phyloP scores from a whole-genome alignment of 352 stramenopile genomes.

The Phytophthora nicotianae region DNA sequence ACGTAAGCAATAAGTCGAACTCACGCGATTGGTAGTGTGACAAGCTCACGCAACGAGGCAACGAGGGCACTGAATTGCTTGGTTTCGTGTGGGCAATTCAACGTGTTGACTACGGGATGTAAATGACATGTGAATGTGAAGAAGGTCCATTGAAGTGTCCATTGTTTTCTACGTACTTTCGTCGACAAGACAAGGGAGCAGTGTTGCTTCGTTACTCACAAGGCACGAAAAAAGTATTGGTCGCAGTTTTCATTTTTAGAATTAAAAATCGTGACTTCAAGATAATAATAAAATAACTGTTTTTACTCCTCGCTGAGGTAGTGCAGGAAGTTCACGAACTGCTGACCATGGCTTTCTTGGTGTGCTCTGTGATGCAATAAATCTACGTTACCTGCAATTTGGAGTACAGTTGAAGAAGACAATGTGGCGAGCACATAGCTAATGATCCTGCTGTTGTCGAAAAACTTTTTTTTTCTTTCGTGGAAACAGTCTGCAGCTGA shows the following conservation, averaged over 20 bases:
- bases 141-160: neutral
- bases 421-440: neutral
- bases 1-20: neutral
- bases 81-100: constrained; percentile 19
- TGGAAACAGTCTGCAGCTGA: constrained; percentile 3
- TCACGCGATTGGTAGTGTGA: constrained; percentile 6
- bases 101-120: constrained; percentile 1
- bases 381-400: neutral
- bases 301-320: no score
- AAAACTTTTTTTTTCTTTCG: neutral
- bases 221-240: constrained; percentile 2
- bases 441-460: neutral
- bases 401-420: neutral
- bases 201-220: constrained; percentile 23
- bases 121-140: neutral
- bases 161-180: constrained; percentile 16
- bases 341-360: no score
- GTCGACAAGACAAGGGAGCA: constrained; percentile 29
- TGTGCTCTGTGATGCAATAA: neutral
- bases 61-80: constrained; percentile 11
- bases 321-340: no score
- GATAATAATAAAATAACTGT: no score
- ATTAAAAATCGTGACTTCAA: no score
- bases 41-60: constrained; percentile 10
- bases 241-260: no score